A percentile compares a stretch with the other conserved stretches of the same genome.
Evolutionary conservation across 2,329 filamentous ascomycete genomes (phyloP).

Genomic region (Beauveria bassiana): DNA sequence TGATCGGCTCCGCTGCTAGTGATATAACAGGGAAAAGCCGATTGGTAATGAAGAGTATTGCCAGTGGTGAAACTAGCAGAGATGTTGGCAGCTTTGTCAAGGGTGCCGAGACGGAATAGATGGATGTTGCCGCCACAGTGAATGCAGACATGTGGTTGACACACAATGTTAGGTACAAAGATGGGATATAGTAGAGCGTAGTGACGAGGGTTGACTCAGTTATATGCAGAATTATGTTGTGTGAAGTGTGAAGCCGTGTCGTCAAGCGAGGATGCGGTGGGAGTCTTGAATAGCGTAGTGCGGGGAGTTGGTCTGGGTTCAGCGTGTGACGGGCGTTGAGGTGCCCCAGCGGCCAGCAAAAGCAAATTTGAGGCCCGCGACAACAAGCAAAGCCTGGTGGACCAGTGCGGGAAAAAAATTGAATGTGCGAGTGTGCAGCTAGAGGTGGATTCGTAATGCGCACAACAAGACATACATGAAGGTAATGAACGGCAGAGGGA

Average conservation of each 20-base stretch:
- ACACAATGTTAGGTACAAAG: not conserved
- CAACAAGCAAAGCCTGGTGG: constrained; percentile 5
- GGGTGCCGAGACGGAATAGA: not conserved
- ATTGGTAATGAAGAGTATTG: not conserved
- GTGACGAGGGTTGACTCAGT: not conserved
- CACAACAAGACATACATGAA: constrained; percentile 12
- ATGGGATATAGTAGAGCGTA: not conserved
- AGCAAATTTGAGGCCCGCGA: constrained; percentile 10
- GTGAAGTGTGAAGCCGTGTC: not conserved
- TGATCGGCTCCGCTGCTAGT: not conserved
- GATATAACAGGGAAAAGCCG: not conserved
- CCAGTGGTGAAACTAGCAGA: not conserved
- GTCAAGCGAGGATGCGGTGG: constrained; percentile 1
- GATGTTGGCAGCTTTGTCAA: not conserved
- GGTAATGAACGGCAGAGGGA: constrained; percentile 8
- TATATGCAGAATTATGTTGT: not conserved
- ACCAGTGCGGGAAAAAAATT: constrained; percentile 5
- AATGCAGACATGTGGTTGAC: not conserved
- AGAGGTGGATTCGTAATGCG: constrained; percentile 10
- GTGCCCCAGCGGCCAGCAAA: constrained; percentile 7
- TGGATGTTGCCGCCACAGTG: not conserved
- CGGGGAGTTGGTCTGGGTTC: constrained; percentile 11
- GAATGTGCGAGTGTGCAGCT: constrained; percentile 9
- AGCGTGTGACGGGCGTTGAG: constrained; percentile 6
- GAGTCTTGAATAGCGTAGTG: not conserved